Evolutionary conservation across 2,329 filamentous ascomycete genomes (phyloP).

Genomic region (Aspergillus ibericus): DNA sequence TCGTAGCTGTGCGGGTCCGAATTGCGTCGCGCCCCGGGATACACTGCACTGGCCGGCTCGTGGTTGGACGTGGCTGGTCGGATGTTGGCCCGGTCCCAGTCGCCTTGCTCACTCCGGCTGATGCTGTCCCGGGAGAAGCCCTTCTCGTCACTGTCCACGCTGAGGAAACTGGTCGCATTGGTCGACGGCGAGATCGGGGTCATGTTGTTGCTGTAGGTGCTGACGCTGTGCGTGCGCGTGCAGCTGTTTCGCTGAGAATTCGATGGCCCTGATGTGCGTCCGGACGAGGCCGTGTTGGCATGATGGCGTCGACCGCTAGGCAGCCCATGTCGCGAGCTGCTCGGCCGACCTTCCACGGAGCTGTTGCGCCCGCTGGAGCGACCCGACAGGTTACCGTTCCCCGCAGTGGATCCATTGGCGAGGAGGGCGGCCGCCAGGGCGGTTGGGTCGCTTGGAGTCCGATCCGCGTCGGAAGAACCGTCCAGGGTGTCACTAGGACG

Average conservation of each 20-base stretch:
- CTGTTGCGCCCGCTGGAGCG: conserved; percentile 11
- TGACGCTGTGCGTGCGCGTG: conserved; percentile 42
- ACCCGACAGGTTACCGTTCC: conserved; percentile 15
- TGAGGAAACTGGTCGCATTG: conserved; percentile 47
- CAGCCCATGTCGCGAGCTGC: conserved; percentile 31
- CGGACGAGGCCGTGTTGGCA: conserved; percentile 36
- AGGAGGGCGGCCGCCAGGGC: conserved; percentile 31
- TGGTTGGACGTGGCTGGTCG: conserved; percentile 34
- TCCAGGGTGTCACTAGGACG: not conserved
- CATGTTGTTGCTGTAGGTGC: conserved; percentile 45
- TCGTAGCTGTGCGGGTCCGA: conserved; percentile 29
- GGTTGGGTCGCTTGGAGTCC: conserved; percentile 26
- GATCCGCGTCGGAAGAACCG: conserved; percentile 13
- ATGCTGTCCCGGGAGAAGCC: conserved; percentile 29
- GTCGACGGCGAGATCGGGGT: conserved; percentile 45
- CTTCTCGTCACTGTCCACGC: conserved; percentile 44
- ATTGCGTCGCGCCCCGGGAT: conserved; percentile 25
- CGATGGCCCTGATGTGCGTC: conserved; percentile 34
- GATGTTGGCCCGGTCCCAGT: conserved; percentile 29
- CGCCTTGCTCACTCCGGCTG: conserved; percentile 31
- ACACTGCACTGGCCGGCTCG: conserved; percentile 21
- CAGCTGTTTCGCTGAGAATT: conserved; percentile 39
- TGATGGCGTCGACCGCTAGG: conserved; percentile 28
- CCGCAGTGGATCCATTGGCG: conserved; percentile 21
- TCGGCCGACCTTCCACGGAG: conserved; percentile 22